phyloP scores from a whole-genome alignment of 441 rosid species.

The Erodium texanum region DNA sequence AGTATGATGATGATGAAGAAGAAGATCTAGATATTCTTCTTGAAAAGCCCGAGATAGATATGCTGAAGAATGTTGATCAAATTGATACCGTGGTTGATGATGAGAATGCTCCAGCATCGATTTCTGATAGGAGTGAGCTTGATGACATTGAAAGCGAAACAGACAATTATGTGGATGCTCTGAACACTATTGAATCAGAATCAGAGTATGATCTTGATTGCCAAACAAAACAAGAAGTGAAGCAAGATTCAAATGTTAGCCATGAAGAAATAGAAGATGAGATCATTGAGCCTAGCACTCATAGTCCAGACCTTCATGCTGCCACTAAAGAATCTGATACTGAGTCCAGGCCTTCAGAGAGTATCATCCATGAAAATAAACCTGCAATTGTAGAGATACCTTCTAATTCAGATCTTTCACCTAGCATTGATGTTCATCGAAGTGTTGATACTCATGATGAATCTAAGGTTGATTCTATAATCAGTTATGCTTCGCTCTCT shows the following conservation, averaged over 20 bases:
- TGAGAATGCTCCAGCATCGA: slow-evolving; percentile 25
- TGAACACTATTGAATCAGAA: slow-evolving; percentile 74
- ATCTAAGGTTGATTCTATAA: slow-evolving; percentile 24
- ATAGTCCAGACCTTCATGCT: too few species aligned
- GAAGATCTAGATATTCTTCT: slow-evolving; percentile 20
- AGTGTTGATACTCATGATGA: slow-evolving; percentile 24
- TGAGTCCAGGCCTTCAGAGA: slow-evolving; percentile 24
- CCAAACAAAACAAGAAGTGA: slow-evolving; percentile 41
- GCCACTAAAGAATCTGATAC: slow-evolving; percentile 22
- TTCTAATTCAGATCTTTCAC: slow-evolving; percentile 30
- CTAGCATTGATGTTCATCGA: slow-evolving; percentile 17
- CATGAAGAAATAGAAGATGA: slow-evolving; percentile 24
- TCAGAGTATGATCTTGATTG: slow-evolving; percentile 52
- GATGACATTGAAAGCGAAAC: slow-evolving; percentile 70
- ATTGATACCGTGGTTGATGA: slow-evolving; percentile 24
- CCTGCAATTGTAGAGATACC: slow-evolving; percentile 25
- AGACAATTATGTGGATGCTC: slow-evolving; percentile 75
- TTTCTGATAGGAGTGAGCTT: slow-evolving; percentile 21
- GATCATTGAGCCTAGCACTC: slow-evolving; percentile 14
- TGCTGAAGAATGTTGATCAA: slow-evolving; percentile 23
- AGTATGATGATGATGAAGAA: slow-evolving; percentile 16
- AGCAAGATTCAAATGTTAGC: slow-evolving; percentile 26
- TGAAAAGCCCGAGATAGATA: slow-evolving; percentile 23
- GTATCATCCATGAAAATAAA: slow-evolving; percentile 22
- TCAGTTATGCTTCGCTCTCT: slow-evolving; percentile 20